Evolutionary conservation across 1,284 basidiomycete genomes (phyloP), one percentile per base, ranked within the genome.

Genomic region (Tilletia setariae): DNA sequence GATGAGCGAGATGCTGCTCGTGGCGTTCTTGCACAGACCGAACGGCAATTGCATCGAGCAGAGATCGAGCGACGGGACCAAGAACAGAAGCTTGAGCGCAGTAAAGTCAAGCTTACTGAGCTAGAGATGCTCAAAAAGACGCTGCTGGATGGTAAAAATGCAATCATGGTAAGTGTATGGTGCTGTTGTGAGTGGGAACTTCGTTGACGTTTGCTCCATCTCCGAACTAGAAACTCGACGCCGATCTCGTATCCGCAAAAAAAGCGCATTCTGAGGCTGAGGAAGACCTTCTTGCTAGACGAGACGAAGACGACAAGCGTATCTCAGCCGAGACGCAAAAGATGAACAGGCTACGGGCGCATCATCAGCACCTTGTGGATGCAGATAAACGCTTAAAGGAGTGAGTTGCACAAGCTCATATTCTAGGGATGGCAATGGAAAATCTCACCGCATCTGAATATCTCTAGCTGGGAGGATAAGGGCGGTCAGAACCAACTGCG

Each of bases 401-500:
- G 62, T 44, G 40, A 64, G 62, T 64, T 7, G 11, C 21, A 44
- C 35, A 11, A 40, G 44, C n/a, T 32, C 28, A 11, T 61, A 13
- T 19, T 6, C 46, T 6, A 6, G 3, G 6, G 6, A 84, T 25
- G 68, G 72, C 0, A 82, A 84, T 65, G 81, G 35, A 40, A 40
- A 23, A 70, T 72, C 28, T 68, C 63, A 11, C 72, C 72, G 49
- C 59, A 70, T 44, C 65, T 85, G 88, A 2, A 2, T 11, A 65
- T 30, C 23, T 65, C n/a, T 25, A 64, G 42, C 19, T 47, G 42
- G 44, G 16, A 43, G n/a, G n/a, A 44, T 9, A 44, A 64, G 6
- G 35, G 62, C 7, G 44, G 44, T 21, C 35, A 64, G 32, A 23
- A 47, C 9, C 40, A 65, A 47, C 44, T 65, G n/a, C 16, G 23